These are phyloP conservation scores for Primulina eburnea DNA, from an alignment of 257 asterid species.

Conservation along the genomic window DNA sequence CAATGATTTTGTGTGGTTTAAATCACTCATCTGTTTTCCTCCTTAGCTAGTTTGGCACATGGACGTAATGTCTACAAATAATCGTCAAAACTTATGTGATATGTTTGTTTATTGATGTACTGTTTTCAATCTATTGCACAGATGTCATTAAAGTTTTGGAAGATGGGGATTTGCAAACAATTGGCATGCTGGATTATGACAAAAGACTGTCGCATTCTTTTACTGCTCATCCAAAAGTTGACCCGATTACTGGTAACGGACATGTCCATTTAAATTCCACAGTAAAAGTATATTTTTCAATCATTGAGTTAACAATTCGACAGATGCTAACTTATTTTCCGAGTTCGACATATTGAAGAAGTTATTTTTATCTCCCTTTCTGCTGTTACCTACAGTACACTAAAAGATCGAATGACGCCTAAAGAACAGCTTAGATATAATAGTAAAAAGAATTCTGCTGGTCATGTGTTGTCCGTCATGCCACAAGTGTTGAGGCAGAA, in stretches of 20 bases:
- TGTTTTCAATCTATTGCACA: slow-evolving; percentile 28
- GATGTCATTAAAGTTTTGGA: slow-evolving; percentile 87
- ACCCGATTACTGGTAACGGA: slow-evolving; percentile 80
- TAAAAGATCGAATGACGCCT: neutral
- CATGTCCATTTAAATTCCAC: slow-evolving; percentile 7
- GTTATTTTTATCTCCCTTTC: neutral
- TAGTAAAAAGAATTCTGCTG: neutral
- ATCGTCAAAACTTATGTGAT: neutral
- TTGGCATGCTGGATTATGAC: slow-evolving; percentile 95
- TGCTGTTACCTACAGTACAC: neutral
- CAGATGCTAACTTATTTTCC: neutral
- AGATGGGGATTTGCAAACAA: slow-evolving; percentile 93
- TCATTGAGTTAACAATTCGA: neutral
- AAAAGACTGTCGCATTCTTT: slow-evolving; percentile 78
- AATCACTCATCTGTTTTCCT: slow-evolving; percentile 9
- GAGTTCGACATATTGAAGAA: neutral
- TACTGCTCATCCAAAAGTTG: slow-evolving; percentile 98
- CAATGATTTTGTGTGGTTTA: neutral
- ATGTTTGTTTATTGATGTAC: neutral
- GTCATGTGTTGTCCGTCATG: neutral
- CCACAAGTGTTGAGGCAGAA: neutral
- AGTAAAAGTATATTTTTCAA: neutral
- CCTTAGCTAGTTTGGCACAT: neutral
- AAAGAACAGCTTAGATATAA: neutral
- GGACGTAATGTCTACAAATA: neutral